Evolutionary conservation across 1,284 basidiomycete genomes (phyloP).

Genomic region (Microbotryomycetes sp.): DNA sequence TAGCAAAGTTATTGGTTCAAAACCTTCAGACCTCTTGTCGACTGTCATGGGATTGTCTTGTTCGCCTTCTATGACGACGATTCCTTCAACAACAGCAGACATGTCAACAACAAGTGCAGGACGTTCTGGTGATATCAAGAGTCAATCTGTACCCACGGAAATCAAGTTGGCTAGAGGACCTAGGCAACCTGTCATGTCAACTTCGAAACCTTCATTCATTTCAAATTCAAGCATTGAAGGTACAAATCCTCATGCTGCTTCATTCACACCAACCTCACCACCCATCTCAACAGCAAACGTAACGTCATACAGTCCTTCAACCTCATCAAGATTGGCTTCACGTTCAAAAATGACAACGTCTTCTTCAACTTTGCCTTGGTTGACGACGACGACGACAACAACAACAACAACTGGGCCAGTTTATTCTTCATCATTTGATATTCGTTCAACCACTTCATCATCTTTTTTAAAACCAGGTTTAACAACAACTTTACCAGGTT

Average conservation of each 20-base stretch:
- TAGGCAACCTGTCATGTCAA: not conserved
- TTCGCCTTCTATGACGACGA: not conserved
- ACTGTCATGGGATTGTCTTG: slow-evolving; percentile 18
- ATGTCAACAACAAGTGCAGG: no score
- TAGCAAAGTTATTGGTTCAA: slow-evolving; percentile 55
- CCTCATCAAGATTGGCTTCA: not conserved
- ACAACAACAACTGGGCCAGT: not conserved
- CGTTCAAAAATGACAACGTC: not conserved
- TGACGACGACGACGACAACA: not conserved
- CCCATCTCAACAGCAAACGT: slow-evolving; percentile 14
- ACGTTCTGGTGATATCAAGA: no score
- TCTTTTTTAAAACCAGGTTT: not conserved
- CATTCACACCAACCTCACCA: slow-evolving; percentile 13
- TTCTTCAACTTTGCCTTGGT: not conserved
- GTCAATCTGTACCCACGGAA: slow-evolving; percentile 26
- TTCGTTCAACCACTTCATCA: not conserved
- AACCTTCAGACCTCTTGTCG: slow-evolving; percentile 47
- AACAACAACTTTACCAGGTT: not conserved
- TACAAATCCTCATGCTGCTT: slow-evolving; percentile 10
- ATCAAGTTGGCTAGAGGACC: slow-evolving; percentile 16
- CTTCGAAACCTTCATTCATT: not conserved
- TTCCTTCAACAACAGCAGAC: not conserved
- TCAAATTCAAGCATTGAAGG: slow-evolving; percentile 9
- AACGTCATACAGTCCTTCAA: not conserved
- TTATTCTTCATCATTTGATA: slow-evolving; percentile 25